Evolutionary conservation across 352 stramenopile genomes (phyloP), one percentile per base, ranked within the genome.

Genomic region (Pythium grandisporangium): DNA sequence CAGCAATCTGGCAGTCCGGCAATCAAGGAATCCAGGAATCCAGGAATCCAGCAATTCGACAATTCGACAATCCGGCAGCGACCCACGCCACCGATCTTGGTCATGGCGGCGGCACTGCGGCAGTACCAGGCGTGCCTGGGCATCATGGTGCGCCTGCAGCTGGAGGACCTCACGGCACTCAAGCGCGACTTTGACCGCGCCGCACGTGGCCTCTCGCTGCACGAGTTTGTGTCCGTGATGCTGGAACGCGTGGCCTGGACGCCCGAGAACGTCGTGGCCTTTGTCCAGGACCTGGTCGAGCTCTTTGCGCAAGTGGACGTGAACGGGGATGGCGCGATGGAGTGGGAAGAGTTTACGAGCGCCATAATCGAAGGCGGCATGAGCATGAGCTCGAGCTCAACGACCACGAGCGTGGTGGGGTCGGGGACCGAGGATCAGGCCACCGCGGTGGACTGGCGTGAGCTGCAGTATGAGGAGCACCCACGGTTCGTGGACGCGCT

Each of bases 331-430:
- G 77, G 77, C 19, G 67, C 66, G 8, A 90, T 87, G 77, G 70
- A 81, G 38, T 90, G 77, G 77, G 77, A 90, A 22, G 77, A 90
- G 49, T 90, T 90, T 37, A 90, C 77, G 24, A 82, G 65, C 21
- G 73, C 74, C 6, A 83, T 90, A 40, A 87, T 90, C 40, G 77
- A 90, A 46, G 72, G 68, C 21, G 74, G 77, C 42, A 87, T 90
- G 76, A 61, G 73, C 10, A n/a, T n/a, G n/a, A n/a, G n/a, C n/a
- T n/a, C n/a, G n/a, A n/a, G n/a, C n/a, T n/a, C n/a, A n/a, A n/a
- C n/a, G n/a, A 63, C 55, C 0, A 65, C 37, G 5, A 58, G 61
- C 16, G n/a, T n/a, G n/a, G n/a, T n/a, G n/a, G n/a, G n/a, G n/a
- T n/a, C n/a, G n/a, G n/a, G n/a, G n/a, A n/a, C n/a, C n/a, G n/a